A percentile compares a stretch with the other conserved stretches of the same genome.
These are phyloP conservation scores for Jacaranda copaia DNA, from an alignment of 257 asterid genomes.

Conservation along the genomic window DNA sequence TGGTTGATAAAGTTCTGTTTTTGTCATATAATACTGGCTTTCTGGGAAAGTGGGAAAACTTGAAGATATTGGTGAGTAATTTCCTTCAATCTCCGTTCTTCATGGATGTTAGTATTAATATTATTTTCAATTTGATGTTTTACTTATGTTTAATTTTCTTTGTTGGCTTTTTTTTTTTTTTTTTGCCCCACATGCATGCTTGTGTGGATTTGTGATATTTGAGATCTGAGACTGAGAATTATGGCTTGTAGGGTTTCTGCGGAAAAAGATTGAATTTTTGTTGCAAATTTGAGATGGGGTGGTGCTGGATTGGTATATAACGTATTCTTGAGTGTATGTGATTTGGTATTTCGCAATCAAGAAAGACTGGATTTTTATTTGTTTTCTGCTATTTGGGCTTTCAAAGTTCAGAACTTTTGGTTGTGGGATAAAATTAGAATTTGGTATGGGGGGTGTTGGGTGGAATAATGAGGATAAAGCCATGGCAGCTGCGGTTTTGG, in stretches of 20 bases:
- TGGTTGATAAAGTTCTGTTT: conserved; percentile 17
- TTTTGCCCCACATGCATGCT: conserved; percentile 43
- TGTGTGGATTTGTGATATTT: conserved; percentile 43
- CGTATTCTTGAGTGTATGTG: conserved; percentile 29
- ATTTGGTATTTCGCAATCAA: conserved; percentile 40
- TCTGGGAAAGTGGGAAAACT: conserved; percentile 18
- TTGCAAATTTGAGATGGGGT: conserved; percentile 31
- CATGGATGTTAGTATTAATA: neutral
- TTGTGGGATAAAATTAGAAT: conserved; percentile 38
- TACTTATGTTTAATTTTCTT: conserved; percentile 26
- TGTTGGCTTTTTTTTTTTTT: conserved; percentile 14
- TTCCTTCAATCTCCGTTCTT: conserved; percentile 26
- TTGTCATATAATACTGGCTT: conserved; percentile 27
- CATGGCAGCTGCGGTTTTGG: conserved; percentile 83
- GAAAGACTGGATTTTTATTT: conserved; percentile 27
- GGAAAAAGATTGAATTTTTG: conserved; percentile 29
- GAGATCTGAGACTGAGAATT: conserved; percentile 67
- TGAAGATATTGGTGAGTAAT: conserved; percentile 54
- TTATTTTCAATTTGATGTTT: conserved; percentile 19
- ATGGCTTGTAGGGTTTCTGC: conserved; percentile 32
- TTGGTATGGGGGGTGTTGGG: conserved; percentile 61
- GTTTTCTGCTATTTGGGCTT: conserved; percentile 32
- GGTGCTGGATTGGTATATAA: conserved; percentile 35
- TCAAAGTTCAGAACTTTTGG: conserved; percentile 23
- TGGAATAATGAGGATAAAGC: conserved; percentile 86